phyloP scores from a whole-genome alignment of 148 eudicot species.

The Bassia scoparia region DNA sequence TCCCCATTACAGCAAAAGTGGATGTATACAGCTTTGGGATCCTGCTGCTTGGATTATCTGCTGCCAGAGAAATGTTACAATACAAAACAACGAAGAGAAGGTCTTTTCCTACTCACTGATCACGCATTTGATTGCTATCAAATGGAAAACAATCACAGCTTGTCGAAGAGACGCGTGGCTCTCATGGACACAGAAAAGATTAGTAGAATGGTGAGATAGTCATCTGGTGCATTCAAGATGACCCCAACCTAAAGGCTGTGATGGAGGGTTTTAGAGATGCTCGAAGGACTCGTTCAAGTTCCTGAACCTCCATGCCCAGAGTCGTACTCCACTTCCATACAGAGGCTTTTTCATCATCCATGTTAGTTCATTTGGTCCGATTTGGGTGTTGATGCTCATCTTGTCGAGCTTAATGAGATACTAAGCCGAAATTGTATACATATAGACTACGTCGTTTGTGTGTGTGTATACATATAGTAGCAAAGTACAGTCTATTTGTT shows the following conservation, averaged over 20 bases:
- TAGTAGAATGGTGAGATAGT: slow-evolving; percentile 24
- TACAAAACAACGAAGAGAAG: slow-evolving; percentile 19
- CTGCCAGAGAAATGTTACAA: slow-evolving; percentile 23
- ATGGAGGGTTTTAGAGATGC: slow-evolving; percentile 31
- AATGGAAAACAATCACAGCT: slow-evolving; percentile 8
- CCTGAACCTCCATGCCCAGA: slow-evolving; percentile 28
- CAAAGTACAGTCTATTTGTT: too few relatives aligned
- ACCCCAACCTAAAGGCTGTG: slow-evolving; percentile 27
- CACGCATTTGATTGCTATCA: slow-evolving; percentile 29
- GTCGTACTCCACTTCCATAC: background rate
- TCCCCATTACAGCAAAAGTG: slow-evolving; percentile 29
- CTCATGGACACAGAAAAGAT: slow-evolving; percentile 17
- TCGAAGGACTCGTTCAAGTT: slow-evolving; percentile 31
- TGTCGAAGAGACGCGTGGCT: slow-evolving; percentile 25
- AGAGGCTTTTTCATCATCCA: background rate
- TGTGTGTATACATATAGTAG: too few relatives aligned
- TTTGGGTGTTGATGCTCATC: background rate
- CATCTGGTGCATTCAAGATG: slow-evolving; percentile 31
- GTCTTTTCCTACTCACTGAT: slow-evolving; percentile 19
- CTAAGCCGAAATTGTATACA: too few relatives aligned
- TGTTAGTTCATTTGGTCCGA: too few relatives aligned
- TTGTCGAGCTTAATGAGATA: background rate
- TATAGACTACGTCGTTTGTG: too few relatives aligned
- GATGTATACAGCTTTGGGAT: slow-evolving; percentile 37
- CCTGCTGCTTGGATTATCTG: slow-evolving; percentile 33